Percentiles rank a stretch among this genome's conserved stretches.
Evolutionary conservation across 148 eudicot genomes (phyloP).

Genomic region (Rhododendron ferrugineum): DNA sequence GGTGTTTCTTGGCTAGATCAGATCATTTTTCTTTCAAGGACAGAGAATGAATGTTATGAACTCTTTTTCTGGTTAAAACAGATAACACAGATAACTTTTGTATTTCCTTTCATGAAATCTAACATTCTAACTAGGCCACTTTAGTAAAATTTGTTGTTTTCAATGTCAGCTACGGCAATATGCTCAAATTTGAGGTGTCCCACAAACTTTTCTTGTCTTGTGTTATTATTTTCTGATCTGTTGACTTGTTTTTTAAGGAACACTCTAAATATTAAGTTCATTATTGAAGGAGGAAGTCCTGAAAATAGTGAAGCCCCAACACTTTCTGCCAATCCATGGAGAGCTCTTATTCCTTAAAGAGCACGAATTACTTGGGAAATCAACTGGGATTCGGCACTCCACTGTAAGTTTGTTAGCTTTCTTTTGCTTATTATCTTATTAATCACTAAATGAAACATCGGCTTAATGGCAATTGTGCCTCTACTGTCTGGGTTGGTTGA

Average conservation of each 20-base stretch:
- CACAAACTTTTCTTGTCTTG: not conserved
- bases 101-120: not conserved
- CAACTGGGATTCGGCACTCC: constrained; percentile 87
- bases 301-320: constrained; percentile 95
- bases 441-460: not conserved
- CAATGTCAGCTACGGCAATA: not conserved
- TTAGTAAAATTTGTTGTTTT: not conserved
- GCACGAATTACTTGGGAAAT: constrained; percentile 91
- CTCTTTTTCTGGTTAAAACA: not conserved
- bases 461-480: not conserved
- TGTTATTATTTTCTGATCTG: not conserved
- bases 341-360: constrained; percentile 93
- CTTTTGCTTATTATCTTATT: not conserved
- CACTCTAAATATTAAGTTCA: not conserved
- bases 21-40: not conserved
- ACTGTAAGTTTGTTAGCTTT: constrained; percentile 53
- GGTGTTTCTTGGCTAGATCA: not conserved
- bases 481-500: constrained; percentile 4
- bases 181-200: not conserved
- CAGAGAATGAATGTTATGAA: not conserved
- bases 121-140: not conserved
- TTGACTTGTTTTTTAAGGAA: not conserved
- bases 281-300: constrained; percentile 78
- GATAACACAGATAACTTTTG: not conserved
- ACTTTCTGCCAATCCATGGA: constrained; percentile 95